Percentiles rank a stretch among this genome's conserved stretches.
Conservation (phyloP, 192 early-diverging fungal species). For the Coemansia sp. region DNA sequence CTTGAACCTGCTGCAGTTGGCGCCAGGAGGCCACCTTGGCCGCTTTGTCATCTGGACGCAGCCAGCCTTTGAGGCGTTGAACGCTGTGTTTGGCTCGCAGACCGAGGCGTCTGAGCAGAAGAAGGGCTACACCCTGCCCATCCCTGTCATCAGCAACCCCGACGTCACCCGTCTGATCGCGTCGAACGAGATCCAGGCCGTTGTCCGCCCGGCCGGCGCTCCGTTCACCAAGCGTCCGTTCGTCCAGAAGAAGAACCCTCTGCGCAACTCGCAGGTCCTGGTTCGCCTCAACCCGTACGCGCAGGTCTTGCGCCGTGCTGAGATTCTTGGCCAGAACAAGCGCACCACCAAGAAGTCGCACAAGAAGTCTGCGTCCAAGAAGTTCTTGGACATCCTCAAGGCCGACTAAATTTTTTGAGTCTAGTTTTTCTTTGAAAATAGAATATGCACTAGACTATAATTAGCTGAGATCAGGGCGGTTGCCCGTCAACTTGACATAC, state of each 20-base stretch:
- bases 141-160: constrained; percentile 85
- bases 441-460: neutral
- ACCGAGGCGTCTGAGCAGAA: constrained; percentile 76
- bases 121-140: constrained; percentile 89
- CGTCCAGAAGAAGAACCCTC: constrained; percentile 99
- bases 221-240: constrained; percentile 84
- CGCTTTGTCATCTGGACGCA: constrained; percentile 99
- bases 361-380: constrained; percentile 54
- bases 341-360: constrained; percentile 60
- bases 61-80: constrained; percentile 86
- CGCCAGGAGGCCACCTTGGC: constrained; percentile 97
- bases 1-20: constrained; percentile 97
- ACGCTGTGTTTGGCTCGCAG: constrained; percentile 89
- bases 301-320: constrained; percentile 78
- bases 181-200: constrained; percentile 95
- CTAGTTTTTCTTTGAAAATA: neutral
- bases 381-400: constrained; percentile 56
- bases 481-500: constrained; percentile 79
- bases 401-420: constrained; percentile 36
- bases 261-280: constrained; percentile 87
- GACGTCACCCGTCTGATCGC: constrained; percentile 95
- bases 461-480: constrained; percentile 61
- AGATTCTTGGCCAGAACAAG: constrained; percentile 61
- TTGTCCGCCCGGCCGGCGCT: constrained; percentile 81
- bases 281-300: constrained; percentile 97